A percentile compares a stretch with the other conserved stretches of the same genome.
Evolutionary conservation across 2,329 filamentous ascomycete genomes (phyloP).

Genomic region (Sarocladium brachiariae): DNA sequence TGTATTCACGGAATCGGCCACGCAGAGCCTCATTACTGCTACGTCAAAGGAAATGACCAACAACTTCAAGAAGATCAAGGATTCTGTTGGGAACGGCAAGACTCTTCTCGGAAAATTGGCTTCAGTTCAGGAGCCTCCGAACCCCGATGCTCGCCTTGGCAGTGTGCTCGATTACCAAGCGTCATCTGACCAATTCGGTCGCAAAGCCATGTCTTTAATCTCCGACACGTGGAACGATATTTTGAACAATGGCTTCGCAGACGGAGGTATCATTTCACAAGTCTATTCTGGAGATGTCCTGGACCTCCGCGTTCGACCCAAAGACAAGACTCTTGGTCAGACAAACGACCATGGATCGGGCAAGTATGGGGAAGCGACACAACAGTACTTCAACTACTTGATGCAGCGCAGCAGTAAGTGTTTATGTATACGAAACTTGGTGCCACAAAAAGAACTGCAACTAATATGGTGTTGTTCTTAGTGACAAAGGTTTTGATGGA

Average conservation of each 20-base stretch:
- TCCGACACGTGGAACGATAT: background rate
- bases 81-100: background rate
- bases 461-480: background rate
- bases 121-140: background rate
- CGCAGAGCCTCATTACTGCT: background rate
- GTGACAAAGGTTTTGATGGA: background rate
- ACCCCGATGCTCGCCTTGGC: background rate
- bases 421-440: background rate
- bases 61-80: background rate
- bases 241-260: background rate
- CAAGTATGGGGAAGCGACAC: background rate
- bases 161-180: background rate
- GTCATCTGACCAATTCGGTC: background rate
- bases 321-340: background rate
- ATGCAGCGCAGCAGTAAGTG: constrained; percentile 2
- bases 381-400: background rate
- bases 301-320: background rate
- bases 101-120: background rate
- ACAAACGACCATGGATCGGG: background rate
- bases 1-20: background rate
- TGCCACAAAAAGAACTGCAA: background rate
- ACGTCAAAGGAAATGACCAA: background rate
- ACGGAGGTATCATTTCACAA: background rate
- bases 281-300: background rate
- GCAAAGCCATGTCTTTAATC: background rate